Percentiles rank a stretch among this genome's conserved stretches.
Evolutionary conservation across 2,329 filamentous ascomycete species (phyloP).

Genomic region (Curvularia verruculosa): DNA sequence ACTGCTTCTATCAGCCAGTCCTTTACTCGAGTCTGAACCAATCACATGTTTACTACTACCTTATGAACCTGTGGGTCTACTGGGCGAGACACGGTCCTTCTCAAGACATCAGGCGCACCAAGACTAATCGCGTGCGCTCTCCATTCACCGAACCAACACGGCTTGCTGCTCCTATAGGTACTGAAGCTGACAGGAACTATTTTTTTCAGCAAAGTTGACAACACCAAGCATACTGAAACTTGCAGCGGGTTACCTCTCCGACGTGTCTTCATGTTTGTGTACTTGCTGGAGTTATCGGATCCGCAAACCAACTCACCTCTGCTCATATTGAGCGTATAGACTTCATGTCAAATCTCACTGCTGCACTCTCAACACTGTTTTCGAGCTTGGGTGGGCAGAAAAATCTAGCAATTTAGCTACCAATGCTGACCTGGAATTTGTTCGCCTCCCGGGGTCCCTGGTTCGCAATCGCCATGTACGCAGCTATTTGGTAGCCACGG

Average conservation of each 20-base stretch:
- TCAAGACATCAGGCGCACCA: background rate
- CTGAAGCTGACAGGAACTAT: slow-evolving; percentile 59
- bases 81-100: background rate
- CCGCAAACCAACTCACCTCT: slow-evolving; percentile 47
- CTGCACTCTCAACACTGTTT: slow-evolving; percentile 61
- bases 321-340: slow-evolving; percentile 46
- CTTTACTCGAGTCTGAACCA: background rate
- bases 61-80: background rate
- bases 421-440: slow-evolving; percentile 57
- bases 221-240: slow-evolving; percentile 51
- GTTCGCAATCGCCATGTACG: slow-evolving; percentile 9
- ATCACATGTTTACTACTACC: background rate
- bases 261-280: slow-evolving; percentile 4
- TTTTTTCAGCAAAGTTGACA: slow-evolving; percentile 58
- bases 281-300: slow-evolving; percentile 52
- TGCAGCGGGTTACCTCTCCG: slow-evolving; percentile 57
- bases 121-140: slow-evolving; percentile 53
- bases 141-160: slow-evolving; percentile 47
- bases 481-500: slow-evolving; percentile 20
- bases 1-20: background rate
- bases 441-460: slow-evolving; percentile 51
- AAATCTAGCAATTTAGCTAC: slow-evolving; percentile 57
- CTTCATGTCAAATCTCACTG: slow-evolving; percentile 55
- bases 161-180: slow-evolving; percentile 45
- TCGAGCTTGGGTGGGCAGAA: slow-evolving; percentile 58